Evolutionary conservation across 768 basidiomycete species (phyloP).

Genomic region (Hypholoma sublateritium): DNA sequence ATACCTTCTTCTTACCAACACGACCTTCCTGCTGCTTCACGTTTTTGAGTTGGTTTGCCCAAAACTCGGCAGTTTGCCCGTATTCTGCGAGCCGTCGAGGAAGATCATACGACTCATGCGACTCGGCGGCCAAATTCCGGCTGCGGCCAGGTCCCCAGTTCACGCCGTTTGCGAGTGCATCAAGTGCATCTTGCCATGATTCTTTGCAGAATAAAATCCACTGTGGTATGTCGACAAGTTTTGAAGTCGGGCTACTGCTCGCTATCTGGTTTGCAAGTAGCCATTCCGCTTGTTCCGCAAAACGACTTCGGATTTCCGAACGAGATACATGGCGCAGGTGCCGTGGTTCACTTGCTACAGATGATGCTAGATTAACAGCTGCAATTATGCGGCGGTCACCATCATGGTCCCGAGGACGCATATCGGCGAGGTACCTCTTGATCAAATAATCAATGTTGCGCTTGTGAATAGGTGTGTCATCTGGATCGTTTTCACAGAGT

Average conservation of each 20-base stretch:
- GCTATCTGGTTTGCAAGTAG: constrained; percentile 48
- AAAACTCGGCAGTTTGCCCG: constrained; percentile 27
- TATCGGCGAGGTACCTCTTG: constrained; percentile 34
- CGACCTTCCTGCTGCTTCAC: constrained; percentile 9
- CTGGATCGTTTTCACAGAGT: constrained; percentile 35
- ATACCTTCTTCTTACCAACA: constrained; percentile 7
- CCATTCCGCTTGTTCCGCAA: constrained; percentile 62
- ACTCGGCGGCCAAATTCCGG: not conserved
- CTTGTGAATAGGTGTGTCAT: constrained; percentile 28
- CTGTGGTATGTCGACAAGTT: constrained; percentile 38
- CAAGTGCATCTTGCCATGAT: constrained; percentile 28
- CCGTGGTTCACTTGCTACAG: constrained; percentile 31
- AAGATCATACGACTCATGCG: constrained; percentile 7
- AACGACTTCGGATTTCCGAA: constrained; percentile 48
- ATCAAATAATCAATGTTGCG: constrained; percentile 55
- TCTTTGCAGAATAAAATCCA: constrained; percentile 49
- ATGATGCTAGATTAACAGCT: constrained; percentile 28
- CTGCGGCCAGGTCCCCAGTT: constrained; percentile 32
- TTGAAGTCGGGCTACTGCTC: constrained; percentile 16
- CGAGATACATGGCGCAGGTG: constrained; percentile 46
- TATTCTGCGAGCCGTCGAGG: constrained; percentile 27
- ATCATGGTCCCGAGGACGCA: constrained; percentile 22
- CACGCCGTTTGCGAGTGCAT: constrained; percentile 24
- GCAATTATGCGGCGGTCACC: constrained; percentile 31
- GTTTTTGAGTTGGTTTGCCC: constrained; percentile 27